Evolutionary conservation across 768 basidiomycete species (phyloP).

Genomic region (Hypholoma sublateritium): DNA sequence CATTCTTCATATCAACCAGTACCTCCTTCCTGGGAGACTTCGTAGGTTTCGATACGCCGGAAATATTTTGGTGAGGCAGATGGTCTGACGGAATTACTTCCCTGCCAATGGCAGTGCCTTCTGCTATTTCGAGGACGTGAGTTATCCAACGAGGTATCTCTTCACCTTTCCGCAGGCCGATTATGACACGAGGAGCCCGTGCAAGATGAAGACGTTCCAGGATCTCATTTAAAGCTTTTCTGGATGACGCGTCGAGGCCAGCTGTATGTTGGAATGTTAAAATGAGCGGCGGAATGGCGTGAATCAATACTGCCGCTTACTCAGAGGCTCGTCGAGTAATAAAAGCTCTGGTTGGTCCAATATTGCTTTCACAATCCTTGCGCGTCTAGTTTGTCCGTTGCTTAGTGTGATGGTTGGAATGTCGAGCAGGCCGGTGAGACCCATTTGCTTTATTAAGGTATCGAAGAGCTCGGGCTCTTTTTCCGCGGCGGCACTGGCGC

Average conservation of each 20-base stretch:
- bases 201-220: constrained; percentile 52
- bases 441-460: constrained; percentile 53
- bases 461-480: constrained; percentile 38
- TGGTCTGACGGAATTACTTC: not conserved
- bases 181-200: constrained; percentile 56
- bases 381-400: constrained; percentile 90
- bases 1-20: constrained; percentile 61
- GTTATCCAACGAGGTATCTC: constrained; percentile 24
- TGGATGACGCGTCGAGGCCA: constrained; percentile 68
- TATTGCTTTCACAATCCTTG: constrained; percentile 78
- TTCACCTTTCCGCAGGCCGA: constrained; percentile 33
- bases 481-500: not conserved
- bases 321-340: constrained; percentile 90
- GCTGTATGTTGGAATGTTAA: constrained; percentile 39
- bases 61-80: not conserved
- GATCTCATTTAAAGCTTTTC: constrained; percentile 54
- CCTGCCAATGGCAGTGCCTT: constrained; percentile 3
- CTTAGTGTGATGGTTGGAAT: constrained; percentile 82
- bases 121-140: constrained; percentile 21
- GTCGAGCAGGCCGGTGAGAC: constrained; percentile 66
- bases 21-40: constrained; percentile 11
- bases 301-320: constrained; percentile 40
- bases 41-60: not conserved
- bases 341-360: constrained; percentile 70
- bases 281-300: not conserved